phyloP scores from a whole-genome alignment of 1,139 yeast genomes.

The Zygoascus sp. region DNA sequence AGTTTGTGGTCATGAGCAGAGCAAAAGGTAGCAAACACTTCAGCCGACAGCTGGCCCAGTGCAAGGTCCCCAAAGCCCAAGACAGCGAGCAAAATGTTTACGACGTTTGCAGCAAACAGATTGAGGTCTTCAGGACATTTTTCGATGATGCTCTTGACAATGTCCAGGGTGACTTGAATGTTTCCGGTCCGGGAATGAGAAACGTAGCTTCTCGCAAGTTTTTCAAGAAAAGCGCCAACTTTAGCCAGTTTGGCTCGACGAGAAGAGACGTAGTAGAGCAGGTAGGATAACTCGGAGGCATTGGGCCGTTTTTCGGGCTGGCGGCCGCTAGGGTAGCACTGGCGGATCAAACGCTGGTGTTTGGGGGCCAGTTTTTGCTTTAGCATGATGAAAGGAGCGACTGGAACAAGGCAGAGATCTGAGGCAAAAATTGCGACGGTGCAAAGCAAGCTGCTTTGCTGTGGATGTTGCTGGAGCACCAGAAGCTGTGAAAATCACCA shows the following conservation, averaged over 20 bases:
- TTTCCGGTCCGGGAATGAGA: slow-evolving; percentile 67
- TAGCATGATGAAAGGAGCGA: slow-evolving; percentile 12
- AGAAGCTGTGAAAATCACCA: too few species aligned
- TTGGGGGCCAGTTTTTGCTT: slow-evolving; percentile 45
- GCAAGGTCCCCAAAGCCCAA: slow-evolving; percentile 51
- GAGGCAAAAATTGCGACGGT: not conserved
- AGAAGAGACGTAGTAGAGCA: slow-evolving; percentile 88
- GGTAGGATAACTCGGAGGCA: slow-evolving; percentile 82
- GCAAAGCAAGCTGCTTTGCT: too few species aligned
- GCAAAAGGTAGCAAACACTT: slow-evolving; percentile 55
- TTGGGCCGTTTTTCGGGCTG: slow-evolving; percentile 84
- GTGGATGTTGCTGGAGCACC: too few species aligned
- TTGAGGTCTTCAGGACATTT: slow-evolving; percentile 80
- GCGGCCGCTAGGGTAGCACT: slow-evolving; percentile 90
- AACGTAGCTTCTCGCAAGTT: slow-evolving; percentile 61
- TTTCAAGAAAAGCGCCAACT: slow-evolving; percentile 66
- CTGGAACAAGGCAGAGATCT: not conserved
- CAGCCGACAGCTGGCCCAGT: slow-evolving; percentile 46
- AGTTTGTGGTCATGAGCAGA: slow-evolving; percentile 60
- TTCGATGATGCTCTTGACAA: slow-evolving; percentile 62
- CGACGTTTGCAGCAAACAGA: slow-evolving; percentile 58
- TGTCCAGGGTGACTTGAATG: slow-evolving; percentile 72
- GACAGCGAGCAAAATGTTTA: slow-evolving; percentile 40
- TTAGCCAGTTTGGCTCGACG: slow-evolving; percentile 83
- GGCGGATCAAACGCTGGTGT: slow-evolving; percentile 83